Evolutionary conservation across 148 eudicot genomes (phyloP).

Genomic region (Rhododendron griersonianum): DNA sequence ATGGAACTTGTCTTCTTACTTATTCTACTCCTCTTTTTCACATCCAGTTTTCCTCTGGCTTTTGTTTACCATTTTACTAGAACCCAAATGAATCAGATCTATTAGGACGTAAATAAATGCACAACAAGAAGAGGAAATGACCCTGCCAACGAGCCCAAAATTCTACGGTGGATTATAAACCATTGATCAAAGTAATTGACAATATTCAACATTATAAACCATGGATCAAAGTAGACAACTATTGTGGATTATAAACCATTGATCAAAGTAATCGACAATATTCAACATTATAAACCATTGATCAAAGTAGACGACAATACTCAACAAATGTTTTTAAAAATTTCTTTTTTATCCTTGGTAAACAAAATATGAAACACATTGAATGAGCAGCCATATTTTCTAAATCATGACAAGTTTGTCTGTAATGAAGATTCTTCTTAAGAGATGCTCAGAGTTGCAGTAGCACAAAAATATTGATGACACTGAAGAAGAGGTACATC

Average conservation of each 20-base stretch:
- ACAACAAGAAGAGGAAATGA: not conserved
- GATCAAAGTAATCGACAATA: not conserved
- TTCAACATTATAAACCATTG: not conserved
- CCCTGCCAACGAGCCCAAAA: not conserved
- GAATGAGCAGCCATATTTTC: not conserved
- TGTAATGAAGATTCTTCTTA: not conserved
- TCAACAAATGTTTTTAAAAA: not conserved
- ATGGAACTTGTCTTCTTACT: not conserved
- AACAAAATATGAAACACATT: not conserved
- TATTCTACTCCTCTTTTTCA: not conserved
- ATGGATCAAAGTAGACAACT: not conserved
- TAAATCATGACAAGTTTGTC: not conserved
- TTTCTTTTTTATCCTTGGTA: too few relatives aligned
- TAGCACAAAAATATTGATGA: not conserved
- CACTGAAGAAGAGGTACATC: constrained; percentile 1
- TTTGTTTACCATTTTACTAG: not conserved
- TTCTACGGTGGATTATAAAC: not conserved
- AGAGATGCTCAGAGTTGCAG: not conserved
- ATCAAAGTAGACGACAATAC: not conserved
- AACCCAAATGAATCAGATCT: not conserved
- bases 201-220: not conserved
- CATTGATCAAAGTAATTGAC: not conserved
- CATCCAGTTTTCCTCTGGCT: not conserved
- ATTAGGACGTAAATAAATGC: not conserved
- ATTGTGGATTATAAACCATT: not conserved